phyloP scores from a whole-genome alignment of 2,329 filamentous ascomycete species.

The Aspergillus spinulosporus region DNA sequence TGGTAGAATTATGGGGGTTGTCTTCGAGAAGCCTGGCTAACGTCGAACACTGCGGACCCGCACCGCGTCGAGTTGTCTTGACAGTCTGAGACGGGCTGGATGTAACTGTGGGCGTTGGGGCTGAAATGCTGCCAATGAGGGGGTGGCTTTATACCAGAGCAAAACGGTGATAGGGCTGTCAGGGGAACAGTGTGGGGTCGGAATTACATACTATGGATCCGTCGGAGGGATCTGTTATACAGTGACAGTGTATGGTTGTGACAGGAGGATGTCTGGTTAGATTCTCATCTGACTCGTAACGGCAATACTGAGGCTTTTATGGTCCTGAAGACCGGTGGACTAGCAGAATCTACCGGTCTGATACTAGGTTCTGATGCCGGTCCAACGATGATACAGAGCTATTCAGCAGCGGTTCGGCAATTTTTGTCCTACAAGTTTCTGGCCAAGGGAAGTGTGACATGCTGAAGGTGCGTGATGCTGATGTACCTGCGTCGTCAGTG shows the following conservation, averaged over 20 bases:
- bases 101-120: slow-evolving; percentile 4
- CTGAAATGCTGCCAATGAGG: background rate
- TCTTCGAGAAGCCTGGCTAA: background rate
- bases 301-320: background rate
- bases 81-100: background rate
- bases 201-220: background rate
- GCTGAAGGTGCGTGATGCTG: background rate
- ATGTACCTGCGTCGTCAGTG: slow-evolving; percentile 8
- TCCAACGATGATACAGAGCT: no score
- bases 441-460: background rate
- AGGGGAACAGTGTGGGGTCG: background rate
- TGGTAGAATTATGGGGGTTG: background rate
- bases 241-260: slow-evolving; percentile 11
- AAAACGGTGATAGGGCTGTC: background rate
- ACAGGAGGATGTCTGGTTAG: background rate
- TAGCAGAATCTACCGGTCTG: background rate
- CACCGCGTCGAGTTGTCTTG: background rate
- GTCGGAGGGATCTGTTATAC: slow-evolving; percentile 10
- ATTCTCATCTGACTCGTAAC: background rate
- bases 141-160: background rate
- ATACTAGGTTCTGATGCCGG: no score
- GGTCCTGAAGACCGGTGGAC: background rate
- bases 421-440: background rate
- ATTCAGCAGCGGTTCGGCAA: no score
- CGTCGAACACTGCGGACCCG: no score